A percentile compares a stretch with the other conserved stretches of the same genome.
Evolutionary conservation across 2,329 filamentous ascomycete species (phyloP).

Genomic region (Juglanconis oblonga): DNA sequence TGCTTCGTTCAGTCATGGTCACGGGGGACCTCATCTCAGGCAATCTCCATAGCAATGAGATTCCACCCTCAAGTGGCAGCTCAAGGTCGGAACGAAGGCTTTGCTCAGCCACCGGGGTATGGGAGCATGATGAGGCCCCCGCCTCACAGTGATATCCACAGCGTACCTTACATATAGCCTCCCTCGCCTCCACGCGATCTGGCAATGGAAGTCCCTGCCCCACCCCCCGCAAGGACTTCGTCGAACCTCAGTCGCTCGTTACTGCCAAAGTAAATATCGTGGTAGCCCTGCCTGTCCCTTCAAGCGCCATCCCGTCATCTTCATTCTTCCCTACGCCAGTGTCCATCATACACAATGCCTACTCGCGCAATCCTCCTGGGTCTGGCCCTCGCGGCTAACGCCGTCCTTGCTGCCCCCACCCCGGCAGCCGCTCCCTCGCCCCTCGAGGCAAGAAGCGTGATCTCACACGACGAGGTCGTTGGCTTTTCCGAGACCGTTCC

Average conservation of each 20-base stretch:
- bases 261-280: background rate
- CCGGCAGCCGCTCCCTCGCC: background rate
- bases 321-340: background rate
- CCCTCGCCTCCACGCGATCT: background rate
- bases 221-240: background rate
- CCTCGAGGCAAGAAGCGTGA: constrained; percentile 23
- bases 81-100: background rate
- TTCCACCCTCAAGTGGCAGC: background rate
- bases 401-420: background rate
- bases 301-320: background rate
- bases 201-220: background rate
- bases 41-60: background rate
- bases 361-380: background rate
- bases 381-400: background rate
- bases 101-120: background rate
- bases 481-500: constrained; percentile 54
- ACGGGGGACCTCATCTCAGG: background rate
- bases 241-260: background rate
- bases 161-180: background rate
- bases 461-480: constrained; percentile 38
- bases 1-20: background rate
- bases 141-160: background rate
- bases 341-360: background rate
- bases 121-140: background rate
- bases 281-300: background rate